A percentile compares a stretch with the other conserved stretches of the same genome.
Conservation (phyloP, 257 asterid species). For the Solanum gandarillasii region DNA sequence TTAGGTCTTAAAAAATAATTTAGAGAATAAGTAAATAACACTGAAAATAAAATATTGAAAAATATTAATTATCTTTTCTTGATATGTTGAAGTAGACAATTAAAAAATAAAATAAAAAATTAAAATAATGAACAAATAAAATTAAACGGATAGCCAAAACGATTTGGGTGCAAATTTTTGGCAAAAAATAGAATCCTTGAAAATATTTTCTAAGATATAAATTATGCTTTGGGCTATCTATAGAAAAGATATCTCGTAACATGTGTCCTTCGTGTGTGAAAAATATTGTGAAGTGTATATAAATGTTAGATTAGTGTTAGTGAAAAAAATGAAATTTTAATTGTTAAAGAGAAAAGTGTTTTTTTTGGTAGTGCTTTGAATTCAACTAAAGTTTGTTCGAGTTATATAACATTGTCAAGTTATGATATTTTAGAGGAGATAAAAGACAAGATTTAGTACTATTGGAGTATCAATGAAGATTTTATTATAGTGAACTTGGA, state of each 20-base stretch:
- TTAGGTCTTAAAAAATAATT: too few species aligned
- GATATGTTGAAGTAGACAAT: too few species aligned
- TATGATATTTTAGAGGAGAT: too few species aligned
- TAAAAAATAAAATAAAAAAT: too few species aligned
- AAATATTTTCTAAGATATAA: not conserved
- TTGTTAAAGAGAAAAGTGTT: not conserved
- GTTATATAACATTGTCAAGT: rapidly evolving
- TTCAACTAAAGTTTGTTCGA: too few species aligned
- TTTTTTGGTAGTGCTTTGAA: too few species aligned
- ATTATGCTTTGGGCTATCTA: not conserved
- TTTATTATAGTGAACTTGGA: rapidly evolving
- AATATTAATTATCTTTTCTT: too few species aligned
- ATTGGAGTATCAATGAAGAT: not conserved
- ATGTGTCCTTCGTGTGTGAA: not conserved
- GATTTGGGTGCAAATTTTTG: not conserved
- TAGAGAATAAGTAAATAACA: too few species aligned
- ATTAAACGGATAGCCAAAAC: too few species aligned
- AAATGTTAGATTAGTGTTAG: not conserved
- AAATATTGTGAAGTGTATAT: not conserved
- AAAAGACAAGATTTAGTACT: not conserved
- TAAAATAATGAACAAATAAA: too few species aligned
- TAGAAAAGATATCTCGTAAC: too few species aligned
- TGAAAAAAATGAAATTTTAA: not conserved
- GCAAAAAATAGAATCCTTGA: not conserved
- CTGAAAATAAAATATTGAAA: too few species aligned